These are phyloP conservation scores for Xylaria curta DNA, from an alignment of 495 filamentous ascomycete species.

Conservation along the genomic window DNA sequence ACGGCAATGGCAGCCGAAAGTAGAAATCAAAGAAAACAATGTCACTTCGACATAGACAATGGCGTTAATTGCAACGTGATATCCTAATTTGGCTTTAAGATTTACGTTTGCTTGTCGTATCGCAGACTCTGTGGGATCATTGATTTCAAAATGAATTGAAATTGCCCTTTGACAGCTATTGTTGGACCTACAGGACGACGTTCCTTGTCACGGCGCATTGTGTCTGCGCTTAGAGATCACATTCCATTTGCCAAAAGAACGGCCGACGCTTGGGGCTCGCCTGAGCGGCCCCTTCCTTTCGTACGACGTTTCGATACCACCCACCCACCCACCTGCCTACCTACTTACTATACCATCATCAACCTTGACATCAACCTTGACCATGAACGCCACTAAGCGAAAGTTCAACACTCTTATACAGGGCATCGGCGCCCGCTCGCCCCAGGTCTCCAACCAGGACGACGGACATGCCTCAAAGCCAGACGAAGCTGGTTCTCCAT, in stretches of 20 bases:
- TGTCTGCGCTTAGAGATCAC: neutral
- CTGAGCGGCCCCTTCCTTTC: neutral
- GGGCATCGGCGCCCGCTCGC: slow-evolving; percentile 53
- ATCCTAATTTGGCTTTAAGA: neutral
- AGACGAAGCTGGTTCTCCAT: slow-evolving; percentile 31
- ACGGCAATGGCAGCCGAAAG: slow-evolving; percentile 8
- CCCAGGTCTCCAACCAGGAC: slow-evolving; percentile 30
- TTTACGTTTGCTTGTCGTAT: neutral
- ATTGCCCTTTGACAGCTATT: neutral
- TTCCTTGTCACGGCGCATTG: neutral
- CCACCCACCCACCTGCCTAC: neutral
- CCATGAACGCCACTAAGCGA: slow-evolving; percentile 62
- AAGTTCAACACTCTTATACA: slow-evolving; percentile 64
- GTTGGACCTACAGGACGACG: neutral
- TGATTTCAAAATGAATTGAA: neutral
- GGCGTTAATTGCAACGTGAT: neutral
- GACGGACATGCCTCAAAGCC: slow-evolving; percentile 23
- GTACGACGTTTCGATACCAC: neutral
- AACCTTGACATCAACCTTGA: slow-evolving; percentile 27
- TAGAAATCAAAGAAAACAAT: slow-evolving; percentile 20
- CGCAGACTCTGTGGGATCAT: neutral
- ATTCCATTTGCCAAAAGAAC: slow-evolving; percentile 17
- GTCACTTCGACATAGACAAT: neutral
- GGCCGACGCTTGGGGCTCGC: neutral
- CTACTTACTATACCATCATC: too few species aligned